phyloP scores from a whole-genome alignment of 148 eudicot species.

The Limonium bicolor region DNA sequence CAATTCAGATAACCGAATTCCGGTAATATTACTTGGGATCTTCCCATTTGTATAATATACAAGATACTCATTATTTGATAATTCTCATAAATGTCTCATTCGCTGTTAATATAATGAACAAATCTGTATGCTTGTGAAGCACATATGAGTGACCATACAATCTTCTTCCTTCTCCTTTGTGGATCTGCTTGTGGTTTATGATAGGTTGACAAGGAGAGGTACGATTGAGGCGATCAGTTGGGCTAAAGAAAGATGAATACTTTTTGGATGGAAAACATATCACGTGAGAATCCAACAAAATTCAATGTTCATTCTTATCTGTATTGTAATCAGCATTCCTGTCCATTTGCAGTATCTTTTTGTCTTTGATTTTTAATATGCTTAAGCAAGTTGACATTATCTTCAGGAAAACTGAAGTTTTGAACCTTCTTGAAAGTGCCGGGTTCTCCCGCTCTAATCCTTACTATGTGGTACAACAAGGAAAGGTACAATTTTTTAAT shows the following conservation, averaged over 20 bases:
- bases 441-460: slow-evolving; percentile 98
- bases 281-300: slow-evolving; percentile 36
- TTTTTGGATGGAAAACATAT: slow-evolving; percentile 97
- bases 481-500: slow-evolving; percentile 37
- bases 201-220: slow-evolving; percentile 94
- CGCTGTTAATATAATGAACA: background rate
- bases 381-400: slow-evolving; percentile 1
- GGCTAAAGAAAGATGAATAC: slow-evolving; percentile 83
- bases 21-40: slow-evolving; percentile 27
- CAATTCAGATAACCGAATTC: slow-evolving; percentile 85
- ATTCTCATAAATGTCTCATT: background rate
- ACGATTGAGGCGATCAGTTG: slow-evolving; percentile 76
- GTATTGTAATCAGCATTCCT: background rate
- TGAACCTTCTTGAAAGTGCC: slow-evolving; percentile 92
- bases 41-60: background rate
- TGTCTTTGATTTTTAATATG: background rate
- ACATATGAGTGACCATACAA: too few species aligned
- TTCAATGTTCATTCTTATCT: slow-evolving; percentile 7
- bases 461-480: slow-evolving; percentile 96
- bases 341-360: background rate
- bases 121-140: too few species aligned
- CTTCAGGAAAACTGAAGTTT: slow-evolving; percentile 89
- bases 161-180: too few species aligned
- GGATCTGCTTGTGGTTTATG: too few species aligned
- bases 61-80: background rate